Percentiles rank a stretch among this genome's conserved stretches.
Conservation (phyloP, 306 rosid genomes). For the Castanospermum australe region DNA sequence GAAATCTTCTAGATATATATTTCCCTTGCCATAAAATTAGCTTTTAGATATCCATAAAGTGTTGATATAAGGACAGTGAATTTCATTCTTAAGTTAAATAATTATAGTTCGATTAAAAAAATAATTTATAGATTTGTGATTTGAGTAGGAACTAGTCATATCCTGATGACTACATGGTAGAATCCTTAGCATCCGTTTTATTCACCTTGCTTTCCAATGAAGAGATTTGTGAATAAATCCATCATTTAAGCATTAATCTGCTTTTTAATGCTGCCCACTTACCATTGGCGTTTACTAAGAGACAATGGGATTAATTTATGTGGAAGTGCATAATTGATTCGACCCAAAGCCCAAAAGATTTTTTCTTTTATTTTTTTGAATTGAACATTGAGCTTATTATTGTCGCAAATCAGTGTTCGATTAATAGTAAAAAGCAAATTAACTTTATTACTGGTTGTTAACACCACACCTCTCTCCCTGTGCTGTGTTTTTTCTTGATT, state of each 20-base stretch:
- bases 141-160: background rate
- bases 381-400: background rate
- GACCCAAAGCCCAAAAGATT: background rate
- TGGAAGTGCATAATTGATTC: conserved; percentile 27
- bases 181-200: background rate
- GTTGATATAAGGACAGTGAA: no score
- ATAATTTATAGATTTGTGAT: no score
- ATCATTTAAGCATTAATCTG: background rate
- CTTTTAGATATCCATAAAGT: no score
- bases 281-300: conserved; percentile 4
- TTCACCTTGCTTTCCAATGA: background rate
- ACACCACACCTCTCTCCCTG: no score
- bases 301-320: background rate
- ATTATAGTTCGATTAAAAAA: no score
- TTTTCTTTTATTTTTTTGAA: conserved; percentile 17
- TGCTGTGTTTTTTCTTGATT: no score
- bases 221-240: conserved; percentile 2
- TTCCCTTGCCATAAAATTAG: no score
- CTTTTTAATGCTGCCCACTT: conserved; percentile 4
- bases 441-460: no score
- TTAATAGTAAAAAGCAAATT: no score
- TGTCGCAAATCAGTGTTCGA: no score
- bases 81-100: no score
- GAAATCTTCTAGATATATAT: no score
- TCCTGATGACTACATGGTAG: background rate